These are phyloP conservation scores for Penicillium simplicissimum DNA, from an alignment of 495 filamentous ascomycete genomes.

Conservation along the genomic window DNA sequence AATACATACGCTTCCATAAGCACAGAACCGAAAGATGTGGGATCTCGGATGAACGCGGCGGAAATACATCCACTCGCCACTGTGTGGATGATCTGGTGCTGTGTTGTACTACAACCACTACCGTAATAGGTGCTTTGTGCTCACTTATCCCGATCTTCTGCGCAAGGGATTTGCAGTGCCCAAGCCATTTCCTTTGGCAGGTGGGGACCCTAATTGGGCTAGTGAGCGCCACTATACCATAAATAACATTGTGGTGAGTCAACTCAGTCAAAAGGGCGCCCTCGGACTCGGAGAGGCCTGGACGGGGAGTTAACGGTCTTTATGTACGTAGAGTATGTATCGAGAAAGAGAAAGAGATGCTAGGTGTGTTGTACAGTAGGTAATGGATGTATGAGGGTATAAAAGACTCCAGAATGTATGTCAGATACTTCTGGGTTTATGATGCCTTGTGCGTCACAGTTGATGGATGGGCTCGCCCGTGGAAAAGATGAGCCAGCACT, in stretches of 20 bases:
- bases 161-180: slow-evolving; percentile 8
- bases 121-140: neutral
- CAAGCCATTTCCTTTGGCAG: slow-evolving; percentile 11
- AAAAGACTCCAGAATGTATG: neutral
- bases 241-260: slow-evolving; percentile 21
- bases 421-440: neutral
- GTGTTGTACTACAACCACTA: neutral
- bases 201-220: slow-evolving; percentile 18
- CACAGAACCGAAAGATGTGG: neutral
- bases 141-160: neutral
- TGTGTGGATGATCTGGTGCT: neutral
- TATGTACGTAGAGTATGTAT: neutral
- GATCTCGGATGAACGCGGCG: neutral
- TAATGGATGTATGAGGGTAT: neutral
- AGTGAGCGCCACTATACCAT: slow-evolving; percentile 22
- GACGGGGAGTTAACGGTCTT: neutral
- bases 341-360: no score
- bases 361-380: neutral
- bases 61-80: neutral
- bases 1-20: neutral
- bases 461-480: neutral
- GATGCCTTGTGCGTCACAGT: neutral
- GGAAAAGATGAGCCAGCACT: no score
- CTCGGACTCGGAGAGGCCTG: slow-evolving; percentile 11
- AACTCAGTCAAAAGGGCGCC: neutral